Evolutionary conservation across 306 rosid genomes (phyloP).

Genomic region (Acacia acuminata): DNA sequence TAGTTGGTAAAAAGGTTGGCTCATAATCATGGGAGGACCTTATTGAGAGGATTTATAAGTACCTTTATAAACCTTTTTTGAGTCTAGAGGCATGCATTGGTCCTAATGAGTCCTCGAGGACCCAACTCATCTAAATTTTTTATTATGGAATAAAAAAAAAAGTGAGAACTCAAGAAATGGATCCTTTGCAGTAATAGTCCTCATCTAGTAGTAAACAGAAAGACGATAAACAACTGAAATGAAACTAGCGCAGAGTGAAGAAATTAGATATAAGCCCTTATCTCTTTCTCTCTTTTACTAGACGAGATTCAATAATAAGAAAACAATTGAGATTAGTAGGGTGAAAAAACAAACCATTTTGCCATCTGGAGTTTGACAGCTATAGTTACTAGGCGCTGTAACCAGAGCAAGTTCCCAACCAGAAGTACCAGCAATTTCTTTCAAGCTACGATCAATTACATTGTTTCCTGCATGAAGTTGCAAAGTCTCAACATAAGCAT

Average conservation of each 20-base stretch:
- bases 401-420: constrained; percentile 95
- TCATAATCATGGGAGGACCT: too few relatives aligned
- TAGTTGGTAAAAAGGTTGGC: too few relatives aligned
- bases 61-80: too few relatives aligned
- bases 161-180: too few relatives aligned
- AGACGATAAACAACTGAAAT: too few relatives aligned
- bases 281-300: neutral
- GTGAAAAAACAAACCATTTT: constrained; percentile 65
- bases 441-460: constrained; percentile 39
- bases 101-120: too few relatives aligned
- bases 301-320: neutral
- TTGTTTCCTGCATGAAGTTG: constrained; percentile 48
- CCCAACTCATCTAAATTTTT: too few relatives aligned
- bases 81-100: fast-evolving
- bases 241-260: too few relatives aligned
- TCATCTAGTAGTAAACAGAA: too few relatives aligned
- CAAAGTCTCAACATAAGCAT: neutral
- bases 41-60: fast-evolving
- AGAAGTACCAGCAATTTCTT: constrained; percentile 57
- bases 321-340: neutral
- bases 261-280: neutral
- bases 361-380: constrained; percentile 38
- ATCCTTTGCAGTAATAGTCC: too few relatives aligned
- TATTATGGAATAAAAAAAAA: too few relatives aligned
- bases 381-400: constrained; percentile 70